Conservation (phyloP, 2,329 filamentous ascomycete species). For the Ceratocystis cubensis region DNA sequence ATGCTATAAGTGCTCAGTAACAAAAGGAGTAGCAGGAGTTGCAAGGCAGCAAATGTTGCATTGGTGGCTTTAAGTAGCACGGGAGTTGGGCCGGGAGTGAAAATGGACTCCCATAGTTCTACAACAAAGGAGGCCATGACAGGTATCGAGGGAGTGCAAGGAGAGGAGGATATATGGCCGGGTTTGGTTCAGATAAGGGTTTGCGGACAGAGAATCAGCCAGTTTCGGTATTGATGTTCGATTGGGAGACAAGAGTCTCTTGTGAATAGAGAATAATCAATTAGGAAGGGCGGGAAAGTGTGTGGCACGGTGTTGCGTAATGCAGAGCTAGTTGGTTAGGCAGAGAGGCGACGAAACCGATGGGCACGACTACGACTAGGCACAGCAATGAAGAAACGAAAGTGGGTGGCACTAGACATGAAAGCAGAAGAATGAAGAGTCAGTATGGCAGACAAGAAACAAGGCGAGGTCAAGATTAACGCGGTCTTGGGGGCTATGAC, state of each 20-base stretch:
- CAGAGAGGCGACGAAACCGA: no score
- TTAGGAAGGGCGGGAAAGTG: neutral
- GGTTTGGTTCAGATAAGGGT: neutral
- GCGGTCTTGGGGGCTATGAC: no score
- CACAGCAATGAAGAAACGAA: no score
- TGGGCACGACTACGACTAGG: no score
- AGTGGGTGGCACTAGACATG: no score
- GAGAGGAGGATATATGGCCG: neutral
- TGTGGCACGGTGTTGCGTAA: neutral
- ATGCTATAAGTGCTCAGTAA: constrained; percentile 73
- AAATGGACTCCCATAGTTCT: constrained; percentile 82
- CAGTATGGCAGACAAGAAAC: no score
- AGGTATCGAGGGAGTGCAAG: neutral
- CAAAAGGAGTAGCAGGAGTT: constrained; percentile 62
- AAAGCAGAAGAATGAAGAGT: no score
- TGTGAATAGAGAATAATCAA: neutral
- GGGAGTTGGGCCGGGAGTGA: constrained; percentile 81
- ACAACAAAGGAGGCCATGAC: constrained; percentile 51
- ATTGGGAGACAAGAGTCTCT: no score
- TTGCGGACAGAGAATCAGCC: no score
- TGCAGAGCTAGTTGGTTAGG: no score
- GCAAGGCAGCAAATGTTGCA: constrained; percentile 72
- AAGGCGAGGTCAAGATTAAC: no score
- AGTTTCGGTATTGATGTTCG: no score
- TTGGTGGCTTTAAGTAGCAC: constrained; percentile 85